Evolutionary conservation across 129 eudicot species (phyloP).

Genomic region (Pittosporum tobira): DNA sequence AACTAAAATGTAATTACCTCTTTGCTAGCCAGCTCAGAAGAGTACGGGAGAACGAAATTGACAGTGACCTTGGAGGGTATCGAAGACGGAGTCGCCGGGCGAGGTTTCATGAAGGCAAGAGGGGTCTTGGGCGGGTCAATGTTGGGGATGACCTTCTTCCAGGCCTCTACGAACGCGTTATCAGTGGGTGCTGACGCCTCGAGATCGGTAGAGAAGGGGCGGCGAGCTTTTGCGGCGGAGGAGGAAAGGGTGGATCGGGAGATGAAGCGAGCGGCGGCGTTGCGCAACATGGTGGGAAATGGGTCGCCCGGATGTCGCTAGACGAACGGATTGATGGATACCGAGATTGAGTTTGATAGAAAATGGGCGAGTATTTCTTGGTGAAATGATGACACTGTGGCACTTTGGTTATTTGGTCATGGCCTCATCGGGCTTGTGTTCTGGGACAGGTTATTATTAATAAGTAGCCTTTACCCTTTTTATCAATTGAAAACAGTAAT

Average conservation of each 20-base stretch:
- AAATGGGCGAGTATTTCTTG: no score
- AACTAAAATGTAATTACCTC: conserved; percentile 28
- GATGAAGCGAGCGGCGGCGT: conserved; percentile 39
- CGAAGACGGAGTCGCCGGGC: conserved; percentile 53
- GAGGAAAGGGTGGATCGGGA: conserved; percentile 39
- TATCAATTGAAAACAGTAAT: no score
- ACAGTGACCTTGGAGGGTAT: conserved; percentile 72
- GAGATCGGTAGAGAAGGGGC: conserved; percentile 47
- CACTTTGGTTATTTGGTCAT: no score
- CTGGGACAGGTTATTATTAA: no score
- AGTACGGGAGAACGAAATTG: conserved; percentile 64
- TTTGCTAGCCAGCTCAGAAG: conserved; percentile 41
- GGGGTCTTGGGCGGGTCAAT: conserved; percentile 79
- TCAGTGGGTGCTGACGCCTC: conserved; percentile 32
- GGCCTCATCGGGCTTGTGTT: no score
- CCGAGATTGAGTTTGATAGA: not conserved
- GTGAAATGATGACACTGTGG: no score
- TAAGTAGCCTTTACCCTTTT: no score
- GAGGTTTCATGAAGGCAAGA: conserved; percentile 46
- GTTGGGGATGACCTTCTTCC: conserved; percentile 64
- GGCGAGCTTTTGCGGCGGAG: conserved; percentile 11
- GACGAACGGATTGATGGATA: conserved; percentile 19
- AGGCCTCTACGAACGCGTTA: conserved; percentile 41
- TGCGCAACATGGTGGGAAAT: conserved; percentile 50
- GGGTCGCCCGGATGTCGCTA: conserved; percentile 27